Evolutionary conservation across 148 eudicot species (phyloP).

Genomic region (Camellia sinensis): DNA sequence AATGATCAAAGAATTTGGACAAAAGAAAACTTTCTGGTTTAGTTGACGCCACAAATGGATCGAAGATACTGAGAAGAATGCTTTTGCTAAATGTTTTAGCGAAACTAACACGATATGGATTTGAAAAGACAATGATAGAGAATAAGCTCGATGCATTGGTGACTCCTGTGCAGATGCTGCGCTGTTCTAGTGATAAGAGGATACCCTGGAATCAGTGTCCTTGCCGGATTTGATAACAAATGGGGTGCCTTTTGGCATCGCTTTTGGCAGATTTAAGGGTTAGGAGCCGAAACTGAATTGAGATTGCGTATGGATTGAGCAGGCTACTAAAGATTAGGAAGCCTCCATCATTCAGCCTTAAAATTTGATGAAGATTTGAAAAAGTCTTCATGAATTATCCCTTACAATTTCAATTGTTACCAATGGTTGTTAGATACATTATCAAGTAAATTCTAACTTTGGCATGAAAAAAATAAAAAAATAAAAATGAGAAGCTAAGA

Average conservation of each 20-base stretch:
- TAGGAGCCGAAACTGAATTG: slow-evolving; percentile 46
- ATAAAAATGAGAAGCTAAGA: too few species aligned
- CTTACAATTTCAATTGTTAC: background rate
- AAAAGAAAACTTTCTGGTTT: slow-evolving; percentile 38
- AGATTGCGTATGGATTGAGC: slow-evolving; percentile 43
- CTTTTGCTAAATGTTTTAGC: slow-evolving; percentile 25
- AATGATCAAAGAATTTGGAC: slow-evolving; percentile 35
- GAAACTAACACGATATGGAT: slow-evolving; percentile 33
- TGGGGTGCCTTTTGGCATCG: slow-evolving; percentile 48
- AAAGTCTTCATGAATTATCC: background rate
- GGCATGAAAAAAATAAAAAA: too few species aligned
- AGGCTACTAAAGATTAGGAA: slow-evolving; percentile 43
- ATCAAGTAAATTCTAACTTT: too few species aligned
- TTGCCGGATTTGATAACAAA: slow-evolving; percentile 42
- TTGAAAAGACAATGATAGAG: slow-evolving; percentile 39
- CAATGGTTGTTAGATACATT: too few species aligned
- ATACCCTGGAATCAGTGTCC: slow-evolving; percentile 47
- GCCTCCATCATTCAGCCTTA: slow-evolving; percentile 32
- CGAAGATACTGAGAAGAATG: slow-evolving; percentile 29
- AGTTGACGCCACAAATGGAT: slow-evolving; percentile 40
- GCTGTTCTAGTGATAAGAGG: slow-evolving; percentile 44
- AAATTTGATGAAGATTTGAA: background rate
- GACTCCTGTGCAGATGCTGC: slow-evolving; percentile 33
- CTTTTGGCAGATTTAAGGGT: slow-evolving; percentile 43
- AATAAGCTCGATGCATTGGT: slow-evolving; percentile 48